phyloP scores from a whole-genome alignment of 2,329 filamentous ascomycete species.

The Colletotrichum cereale region DNA sequence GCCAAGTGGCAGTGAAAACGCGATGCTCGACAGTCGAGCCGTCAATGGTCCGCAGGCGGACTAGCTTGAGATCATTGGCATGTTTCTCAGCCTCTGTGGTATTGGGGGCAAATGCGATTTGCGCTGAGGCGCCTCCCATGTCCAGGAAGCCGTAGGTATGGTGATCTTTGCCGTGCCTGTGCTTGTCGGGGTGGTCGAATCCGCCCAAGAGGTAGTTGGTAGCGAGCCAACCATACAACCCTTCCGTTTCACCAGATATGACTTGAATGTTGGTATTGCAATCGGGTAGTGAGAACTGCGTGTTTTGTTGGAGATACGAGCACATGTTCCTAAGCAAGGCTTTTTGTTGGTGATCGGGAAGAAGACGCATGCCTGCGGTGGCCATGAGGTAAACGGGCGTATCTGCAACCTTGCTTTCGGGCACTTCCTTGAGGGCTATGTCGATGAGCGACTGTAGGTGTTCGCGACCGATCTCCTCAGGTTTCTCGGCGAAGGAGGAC shows the following conservation, averaged over 20 bases:
- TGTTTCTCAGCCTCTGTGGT: conserved; percentile 90
- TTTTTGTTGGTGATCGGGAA: conserved; percentile 79
- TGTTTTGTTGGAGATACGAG: conserved; percentile 81
- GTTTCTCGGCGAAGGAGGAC: conserved; percentile 86
- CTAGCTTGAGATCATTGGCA: conserved; percentile 86
- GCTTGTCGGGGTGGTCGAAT: conserved; percentile 81
- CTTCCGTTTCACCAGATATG: conserved; percentile 95
- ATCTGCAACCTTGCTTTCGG: conserved; percentile 78
- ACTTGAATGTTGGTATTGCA: conserved; percentile 92
- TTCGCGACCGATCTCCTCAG: conserved; percentile 81
- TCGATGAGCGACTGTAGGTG: conserved; percentile 85
- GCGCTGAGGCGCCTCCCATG: conserved; percentile 97
- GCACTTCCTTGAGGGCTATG: conserved; percentile 84
- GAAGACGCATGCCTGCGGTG: conserved; percentile 92
- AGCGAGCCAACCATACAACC: conserved; percentile 96
- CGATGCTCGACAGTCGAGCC: conserved; percentile 83
- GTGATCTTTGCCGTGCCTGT: conserved; percentile 87
- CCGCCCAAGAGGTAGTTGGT: conserved; percentile 95
- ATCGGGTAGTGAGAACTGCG: conserved; percentile 88
- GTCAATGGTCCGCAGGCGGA: conserved; percentile 86
- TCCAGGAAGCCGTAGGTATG: conserved; percentile 98
- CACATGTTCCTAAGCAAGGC: conserved; percentile 84
- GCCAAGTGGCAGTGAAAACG: conserved; percentile 96
- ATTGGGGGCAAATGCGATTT: conserved; percentile 98
- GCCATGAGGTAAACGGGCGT: conserved; percentile 96